phyloP scores from a whole-genome alignment of 805 yeast genomes.

The Jamesozyma lodderae region DNA sequence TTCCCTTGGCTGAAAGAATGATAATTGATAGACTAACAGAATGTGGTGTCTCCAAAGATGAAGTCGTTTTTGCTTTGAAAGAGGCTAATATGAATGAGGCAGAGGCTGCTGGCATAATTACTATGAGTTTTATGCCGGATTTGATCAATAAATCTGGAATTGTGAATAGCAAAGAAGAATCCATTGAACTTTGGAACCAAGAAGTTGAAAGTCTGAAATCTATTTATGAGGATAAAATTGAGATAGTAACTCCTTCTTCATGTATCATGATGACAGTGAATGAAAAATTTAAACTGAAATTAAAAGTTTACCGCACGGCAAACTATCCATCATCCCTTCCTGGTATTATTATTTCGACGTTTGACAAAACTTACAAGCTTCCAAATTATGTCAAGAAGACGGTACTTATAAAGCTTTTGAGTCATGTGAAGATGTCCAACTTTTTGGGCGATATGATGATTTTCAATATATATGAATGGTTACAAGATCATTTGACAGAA shows the following conservation, averaged over 20 bases:
- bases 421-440: constrained; percentile 35
- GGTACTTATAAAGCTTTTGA: constrained; percentile 40
- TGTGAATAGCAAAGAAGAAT: constrained; percentile 22
- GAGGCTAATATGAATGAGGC: constrained; percentile 38
- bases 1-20: constrained; percentile 40
- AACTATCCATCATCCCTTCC: constrained; percentile 61
- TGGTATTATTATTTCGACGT: constrained; percentile 51
- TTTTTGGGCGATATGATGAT: constrained; percentile 64
- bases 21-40: constrained; percentile 47
- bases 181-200: constrained; percentile 54
- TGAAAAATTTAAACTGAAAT: constrained; percentile 25
- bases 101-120: constrained; percentile 41
- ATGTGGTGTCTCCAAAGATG: constrained; percentile 64
- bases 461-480: constrained; percentile 66
- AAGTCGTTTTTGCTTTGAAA: constrained; percentile 43
- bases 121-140: constrained; percentile 30
- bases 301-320: constrained; percentile 37
- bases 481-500: constrained; percentile 49
- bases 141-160: constrained; percentile 3
- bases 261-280: constrained; percentile 28
- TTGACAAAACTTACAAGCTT: constrained; percentile 38
- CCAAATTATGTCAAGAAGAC: constrained; percentile 64
- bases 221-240: constrained; percentile 44
- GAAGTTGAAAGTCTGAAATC: constrained; percentile 62
- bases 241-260: constrained; percentile 23